These are phyloP conservation scores for Adansonia madagascariensis DNA, from an alignment of 441 rosid genomes.

Conservation along the genomic window DNA sequence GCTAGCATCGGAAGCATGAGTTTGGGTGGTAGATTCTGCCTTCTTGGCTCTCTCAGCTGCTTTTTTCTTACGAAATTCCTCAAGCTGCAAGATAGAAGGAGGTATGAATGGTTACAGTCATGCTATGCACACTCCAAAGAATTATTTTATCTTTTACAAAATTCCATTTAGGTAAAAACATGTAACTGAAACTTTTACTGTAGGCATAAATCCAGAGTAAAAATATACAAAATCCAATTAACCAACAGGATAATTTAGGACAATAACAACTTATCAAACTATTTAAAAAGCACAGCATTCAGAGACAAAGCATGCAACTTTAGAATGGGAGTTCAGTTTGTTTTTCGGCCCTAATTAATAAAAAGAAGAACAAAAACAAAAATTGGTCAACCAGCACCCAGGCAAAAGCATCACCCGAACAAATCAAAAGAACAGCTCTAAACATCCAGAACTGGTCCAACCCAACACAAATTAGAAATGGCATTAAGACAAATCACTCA, in stretches of 20 bases:
- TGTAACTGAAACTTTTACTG: not conserved
- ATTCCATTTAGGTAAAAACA: not conserved
- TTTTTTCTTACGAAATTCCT: slow-evolving; percentile 95
- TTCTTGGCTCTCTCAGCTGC: slow-evolving; percentile 88
- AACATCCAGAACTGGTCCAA: slow-evolving; percentile 13
- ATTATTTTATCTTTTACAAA: not conserved
- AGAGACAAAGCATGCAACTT: not conserved
- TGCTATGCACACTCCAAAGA: not conserved
- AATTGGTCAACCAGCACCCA: not conserved
- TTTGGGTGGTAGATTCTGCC: slow-evolving; percentile 46
- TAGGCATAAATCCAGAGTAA: not conserved
- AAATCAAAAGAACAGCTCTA: not conserved
- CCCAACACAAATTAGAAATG: not conserved
- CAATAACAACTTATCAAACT: not conserved
- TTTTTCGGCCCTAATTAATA: not conserved
- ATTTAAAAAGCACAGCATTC: not conserved
- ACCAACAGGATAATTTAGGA: not conserved
- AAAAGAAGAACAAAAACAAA: not conserved
- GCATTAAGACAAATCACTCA: not conserved
- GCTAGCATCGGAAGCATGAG: slow-evolving; percentile 43
- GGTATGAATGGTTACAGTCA: not conserved
- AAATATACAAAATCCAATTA: not conserved
- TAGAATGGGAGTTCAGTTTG: not conserved
- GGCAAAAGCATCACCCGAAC: not conserved
- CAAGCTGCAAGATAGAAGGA: slow-evolving; percentile 57